A percentile compares a stretch with the other conserved stretches of the same genome.
Evolutionary conservation across 2,329 filamentous ascomycete species (phyloP).

Genomic region (Grosmannia clavigera): DNA sequence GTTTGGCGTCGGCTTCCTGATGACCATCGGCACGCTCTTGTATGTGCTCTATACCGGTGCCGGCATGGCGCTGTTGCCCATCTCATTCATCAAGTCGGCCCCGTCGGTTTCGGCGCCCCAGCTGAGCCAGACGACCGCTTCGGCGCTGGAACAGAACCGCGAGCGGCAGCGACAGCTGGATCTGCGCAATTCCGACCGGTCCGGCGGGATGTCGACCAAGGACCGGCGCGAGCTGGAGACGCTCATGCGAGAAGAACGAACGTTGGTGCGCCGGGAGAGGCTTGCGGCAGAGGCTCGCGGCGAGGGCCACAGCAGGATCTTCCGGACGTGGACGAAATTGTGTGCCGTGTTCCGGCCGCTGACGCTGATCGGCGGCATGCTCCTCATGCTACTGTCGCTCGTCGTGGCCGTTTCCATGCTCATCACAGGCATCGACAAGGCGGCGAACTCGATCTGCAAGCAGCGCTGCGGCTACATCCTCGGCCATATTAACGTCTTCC

Average conservation of each 20-base stretch:
- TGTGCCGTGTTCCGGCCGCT: constrained; percentile 76
- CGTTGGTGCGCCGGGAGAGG: constrained; percentile 76
- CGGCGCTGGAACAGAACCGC: constrained; percentile 74
- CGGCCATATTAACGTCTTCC: constrained; percentile 77
- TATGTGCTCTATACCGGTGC: constrained; percentile 83
- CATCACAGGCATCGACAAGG: constrained; percentile 91
- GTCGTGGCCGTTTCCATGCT: constrained; percentile 85
- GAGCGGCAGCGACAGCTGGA: constrained; percentile 89
- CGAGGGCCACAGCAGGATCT: constrained; percentile 61
- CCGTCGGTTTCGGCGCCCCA: constrained; percentile 75
- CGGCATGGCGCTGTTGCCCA: constrained; percentile 77
- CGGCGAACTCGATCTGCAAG: constrained; percentile 89
- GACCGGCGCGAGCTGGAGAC: constrained; percentile 82
- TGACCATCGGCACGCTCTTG: constrained; percentile 73
- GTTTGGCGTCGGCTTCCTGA: constrained; percentile 78
- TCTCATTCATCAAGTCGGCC: constrained; percentile 84
- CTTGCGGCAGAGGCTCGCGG: constrained; percentile 73
- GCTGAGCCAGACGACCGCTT: constrained; percentile 62
- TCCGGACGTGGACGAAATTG: constrained; percentile 65
- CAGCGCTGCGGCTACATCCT: constrained; percentile 84
- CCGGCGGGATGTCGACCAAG: constrained; percentile 65
- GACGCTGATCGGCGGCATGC: constrained; percentile 72
- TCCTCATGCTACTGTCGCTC: constrained; percentile 62
- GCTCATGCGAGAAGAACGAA: constrained; percentile 81
- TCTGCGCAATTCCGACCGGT: constrained; percentile 64